A percentile compares a stretch with the other conserved stretches of the same genome.
phyloP scores from a whole-genome alignment of 345 rosid species.

The rapeseed (Brassica napus) region DNA sequence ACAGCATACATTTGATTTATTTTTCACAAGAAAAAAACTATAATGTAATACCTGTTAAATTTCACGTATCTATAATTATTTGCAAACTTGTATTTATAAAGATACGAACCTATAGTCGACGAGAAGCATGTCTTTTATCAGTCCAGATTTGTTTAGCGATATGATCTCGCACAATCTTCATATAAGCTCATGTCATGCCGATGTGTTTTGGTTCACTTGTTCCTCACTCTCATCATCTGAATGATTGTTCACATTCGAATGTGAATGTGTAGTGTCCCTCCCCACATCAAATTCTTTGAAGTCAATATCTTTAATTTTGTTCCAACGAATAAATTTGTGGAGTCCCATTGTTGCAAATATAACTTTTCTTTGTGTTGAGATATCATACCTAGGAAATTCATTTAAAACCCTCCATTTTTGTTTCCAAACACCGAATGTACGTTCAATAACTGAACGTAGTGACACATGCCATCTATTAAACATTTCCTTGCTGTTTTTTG shows the following conservation, averaged over 20 bases:
- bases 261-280: not conserved
- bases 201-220: too few species aligned
- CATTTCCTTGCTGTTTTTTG: too few species aligned
- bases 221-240: not conserved
- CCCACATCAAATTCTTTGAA: not conserved
- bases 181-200: too few species aligned
- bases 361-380: not conserved
- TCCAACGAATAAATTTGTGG: not conserved
- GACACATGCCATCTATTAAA: not conserved
- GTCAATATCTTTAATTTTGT: not conserved
- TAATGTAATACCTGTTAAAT: too few species aligned
- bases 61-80: too few species aligned
- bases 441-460: not conserved
- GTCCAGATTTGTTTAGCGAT: too few species aligned
- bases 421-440: not conserved
- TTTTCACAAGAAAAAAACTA: too few species aligned
- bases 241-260: not conserved
- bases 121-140: too few species aligned
- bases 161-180: too few species aligned
- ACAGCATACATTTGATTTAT: too few species aligned
- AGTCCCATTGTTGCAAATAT: constrained; percentile 7
- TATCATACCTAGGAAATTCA: constrained; percentile 1
- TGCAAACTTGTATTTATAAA: too few species aligned
- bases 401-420: constrained; percentile 2
- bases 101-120: too few species aligned